Evolutionary conservation across 1,139 yeast genomes (phyloP).

Genomic region (Candida pseudoviswanathii): DNA sequence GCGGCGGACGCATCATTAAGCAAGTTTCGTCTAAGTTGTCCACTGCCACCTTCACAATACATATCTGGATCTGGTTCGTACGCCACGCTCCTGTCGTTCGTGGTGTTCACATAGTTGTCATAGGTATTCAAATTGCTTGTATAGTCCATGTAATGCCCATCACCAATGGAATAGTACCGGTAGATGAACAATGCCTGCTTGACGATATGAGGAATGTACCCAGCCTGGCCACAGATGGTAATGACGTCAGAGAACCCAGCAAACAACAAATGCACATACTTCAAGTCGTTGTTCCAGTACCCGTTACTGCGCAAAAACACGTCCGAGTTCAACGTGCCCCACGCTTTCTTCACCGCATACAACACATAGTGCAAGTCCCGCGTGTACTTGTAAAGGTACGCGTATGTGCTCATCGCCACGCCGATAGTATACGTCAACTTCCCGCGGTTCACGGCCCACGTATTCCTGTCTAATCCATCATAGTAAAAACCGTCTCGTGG

Average conservation of each 20-base stretch:
- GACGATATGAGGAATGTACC: conserved; percentile 20
- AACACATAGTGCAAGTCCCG: conserved; percentile 19
- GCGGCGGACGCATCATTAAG: conserved; percentile 29
- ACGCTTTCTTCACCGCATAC: conserved; percentile 11
- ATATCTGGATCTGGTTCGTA: conserved; percentile 9
- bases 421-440: conserved; percentile 43
- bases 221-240: conserved; percentile 13
- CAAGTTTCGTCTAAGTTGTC: conserved; percentile 19
- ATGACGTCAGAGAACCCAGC: conserved; percentile 28
- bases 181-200: conserved; percentile 26
- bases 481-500: conserved; percentile 26
- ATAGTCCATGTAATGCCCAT: conserved; percentile 18
- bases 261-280: conserved; percentile 27
- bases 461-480: conserved; percentile 24
- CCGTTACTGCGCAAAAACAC: conserved; percentile 25
- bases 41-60: conserved; percentile 19
- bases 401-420: conserved; percentile 32
- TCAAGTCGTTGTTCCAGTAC: conserved; percentile 29
- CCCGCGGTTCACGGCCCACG: conserved; percentile 25
- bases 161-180: conserved; percentile 16
- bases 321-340: conserved; percentile 22
- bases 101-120: conserved; percentile 12
- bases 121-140: conserved; percentile 1
- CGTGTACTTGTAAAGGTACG: conserved; percentile 25
- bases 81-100: conserved; percentile 5